Percentiles rank a stretch among this genome's conserved stretches.
phyloP scores from a whole-genome alignment of 2,329 filamentous ascomycete species.

The Cordyceps farinosa region DNA sequence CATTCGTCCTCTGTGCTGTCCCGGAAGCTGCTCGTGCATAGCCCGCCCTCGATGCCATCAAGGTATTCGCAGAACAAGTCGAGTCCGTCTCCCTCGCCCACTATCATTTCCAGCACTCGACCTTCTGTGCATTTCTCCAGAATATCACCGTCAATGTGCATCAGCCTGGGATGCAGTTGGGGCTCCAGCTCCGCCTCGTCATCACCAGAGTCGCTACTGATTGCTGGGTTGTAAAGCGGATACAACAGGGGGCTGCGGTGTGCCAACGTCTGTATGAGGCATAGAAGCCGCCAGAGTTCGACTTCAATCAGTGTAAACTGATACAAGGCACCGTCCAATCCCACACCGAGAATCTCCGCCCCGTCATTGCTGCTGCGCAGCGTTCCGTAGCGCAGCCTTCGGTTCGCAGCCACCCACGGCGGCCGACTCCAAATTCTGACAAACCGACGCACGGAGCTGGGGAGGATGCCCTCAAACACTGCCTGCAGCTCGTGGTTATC shows the following conservation, averaged over 20 bases:
- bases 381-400: conserved; percentile 38
- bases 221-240: conserved; percentile 38
- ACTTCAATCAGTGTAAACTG: conserved; percentile 64
- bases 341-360: conserved; percentile 59
- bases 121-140: conserved; percentile 51
- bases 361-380: conserved; percentile 42
- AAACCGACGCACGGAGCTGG: conserved; percentile 55
- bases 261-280: conserved; percentile 69
- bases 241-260: conserved; percentile 45
- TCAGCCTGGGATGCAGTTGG: conserved; percentile 40
- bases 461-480: conserved; percentile 56
- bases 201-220: conserved; percentile 19
- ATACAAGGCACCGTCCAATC: conserved; percentile 65
- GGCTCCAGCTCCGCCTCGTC: conserved; percentile 35
- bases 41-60: conserved; percentile 45
- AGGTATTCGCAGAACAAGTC: conserved; percentile 48
- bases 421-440: conserved; percentile 51
- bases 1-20: conserved; percentile 24
- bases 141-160: conserved; percentile 67
- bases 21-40: conserved; percentile 35
- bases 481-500: conserved; percentile 40
- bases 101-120: conserved; percentile 42
- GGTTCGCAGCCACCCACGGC: conserved; percentile 41
- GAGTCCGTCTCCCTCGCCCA: conserved; percentile 31
- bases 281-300: conserved; percentile 64